Percentiles rank a stretch among this genome's conserved stretches.
phyloP scores from a whole-genome alignment of 257 asterid species.

The Nicotiana paniculata region DNA sequence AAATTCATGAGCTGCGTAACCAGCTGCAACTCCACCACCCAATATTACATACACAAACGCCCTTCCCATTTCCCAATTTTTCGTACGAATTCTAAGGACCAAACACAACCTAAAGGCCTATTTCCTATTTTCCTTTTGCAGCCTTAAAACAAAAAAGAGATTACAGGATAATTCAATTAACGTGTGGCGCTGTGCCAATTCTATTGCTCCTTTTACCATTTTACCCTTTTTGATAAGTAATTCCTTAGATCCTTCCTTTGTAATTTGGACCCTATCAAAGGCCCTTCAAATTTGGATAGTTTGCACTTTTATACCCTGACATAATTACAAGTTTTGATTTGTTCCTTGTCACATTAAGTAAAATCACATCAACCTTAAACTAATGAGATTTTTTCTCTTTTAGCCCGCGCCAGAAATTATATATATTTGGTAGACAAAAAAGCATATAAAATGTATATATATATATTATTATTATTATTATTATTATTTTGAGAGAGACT shows the following conservation, averaged over 20 bases:
- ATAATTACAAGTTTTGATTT: no score
- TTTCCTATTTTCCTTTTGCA: background rate
- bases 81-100: background rate
- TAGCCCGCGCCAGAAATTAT: no score
- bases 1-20: slow-evolving; percentile 89
- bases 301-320: no score
- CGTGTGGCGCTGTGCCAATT: background rate
- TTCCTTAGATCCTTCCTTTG: background rate
- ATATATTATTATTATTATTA: no score
- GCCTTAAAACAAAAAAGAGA: background rate
- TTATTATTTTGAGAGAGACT: no score
- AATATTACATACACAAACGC: slow-evolving; percentile 88
- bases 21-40: slow-evolving; percentile 97
- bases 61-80: slow-evolving; percentile 54
- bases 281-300: no score
- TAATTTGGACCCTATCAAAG: no score
- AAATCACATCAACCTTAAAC: no score
- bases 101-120: background rate
- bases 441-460: no score
- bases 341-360: no score
- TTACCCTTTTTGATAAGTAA: background rate
- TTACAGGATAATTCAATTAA: background rate
- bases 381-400: no score
- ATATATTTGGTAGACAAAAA: no score
- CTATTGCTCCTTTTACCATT: background rate